Base-by-base conservation (phyloP, 345 rosid species). In the Trapa bicornis region DNA sequence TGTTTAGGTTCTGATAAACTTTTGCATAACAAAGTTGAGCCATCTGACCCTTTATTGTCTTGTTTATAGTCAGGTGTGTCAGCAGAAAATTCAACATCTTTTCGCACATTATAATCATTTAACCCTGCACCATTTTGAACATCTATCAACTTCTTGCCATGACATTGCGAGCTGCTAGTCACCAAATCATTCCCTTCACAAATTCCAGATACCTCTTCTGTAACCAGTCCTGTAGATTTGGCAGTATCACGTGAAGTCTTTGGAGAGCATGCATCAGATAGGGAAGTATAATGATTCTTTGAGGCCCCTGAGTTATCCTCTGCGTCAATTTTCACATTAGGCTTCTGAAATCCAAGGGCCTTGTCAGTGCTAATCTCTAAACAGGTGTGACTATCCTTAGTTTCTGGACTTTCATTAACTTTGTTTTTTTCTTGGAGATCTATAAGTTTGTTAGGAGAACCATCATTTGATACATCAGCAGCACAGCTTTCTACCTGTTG, bases 71-170 rank as follows among this genome's bases (percentile, higher is more conserved):
- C 76, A 60, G 62, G 64, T 65, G 69, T 56, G 37, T 69, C 73
- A 65, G 64, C 73, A 60, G 65, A 37, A 70, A 77, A 58, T 60
- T 80, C 82, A 71, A 62, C 64, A 61, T 64, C 66, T 76, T 71
- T 80, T 70, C 76, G 81, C 69, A 61, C 66, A 67, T 63, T 72
- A 70, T 69, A 75, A 61, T 69, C 76, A 78, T 69, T 70, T 64
- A 75, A 69, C 62, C 72, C 82, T 79, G 79, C 93, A 61, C 79
- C 70, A 48, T 70, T 70, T 70, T 67, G 75, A 37, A 64, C 69
- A 71, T 74, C 79, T 63, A 66, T 76, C 32, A 71, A 69, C 75
- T 80, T 80, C 61, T 73, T 73, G 56, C 76, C 86, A 67, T 70
- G 67, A 38, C 71, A 76, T 68, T 67, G 80, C 65, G 79, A 80